These are phyloP conservation scores for Cytospora piceae DNA, from an alignment of 2,329 filamentous ascomycete species.

Conservation along the genomic window DNA sequence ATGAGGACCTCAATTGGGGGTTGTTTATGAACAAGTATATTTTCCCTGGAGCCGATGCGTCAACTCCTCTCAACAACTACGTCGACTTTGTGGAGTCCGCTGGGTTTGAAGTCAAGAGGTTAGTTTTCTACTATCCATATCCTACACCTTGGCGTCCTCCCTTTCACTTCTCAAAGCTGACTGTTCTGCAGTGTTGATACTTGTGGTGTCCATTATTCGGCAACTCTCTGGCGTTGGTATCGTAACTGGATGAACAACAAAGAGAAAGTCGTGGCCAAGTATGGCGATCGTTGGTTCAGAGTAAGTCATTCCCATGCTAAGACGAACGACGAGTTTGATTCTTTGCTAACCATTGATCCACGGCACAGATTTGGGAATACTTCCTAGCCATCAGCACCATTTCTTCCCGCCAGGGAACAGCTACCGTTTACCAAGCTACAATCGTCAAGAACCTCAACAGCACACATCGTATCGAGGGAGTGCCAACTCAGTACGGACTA, in stretches of 20 bases:
- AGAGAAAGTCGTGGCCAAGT: slow-evolving; percentile 92
- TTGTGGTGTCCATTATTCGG: slow-evolving; percentile 93
- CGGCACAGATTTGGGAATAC: slow-evolving; percentile 78
- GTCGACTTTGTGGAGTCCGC: slow-evolving; percentile 81
- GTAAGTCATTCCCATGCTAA: slow-evolving; percentile 55
- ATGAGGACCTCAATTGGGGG: slow-evolving; percentile 97
- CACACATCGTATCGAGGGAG: slow-evolving; percentile 77
- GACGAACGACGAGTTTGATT: slow-evolving; percentile 34
- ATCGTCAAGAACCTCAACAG: slow-evolving; percentile 90
- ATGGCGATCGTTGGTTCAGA: slow-evolving; percentile 92
- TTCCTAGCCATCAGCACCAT: slow-evolving; percentile 88
- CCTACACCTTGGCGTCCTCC: too few relatives aligned
- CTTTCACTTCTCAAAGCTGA: not conserved
- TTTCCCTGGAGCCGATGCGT: slow-evolving; percentile 95
- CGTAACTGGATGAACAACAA: slow-evolving; percentile 95
- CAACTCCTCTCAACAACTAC: slow-evolving; percentile 87
- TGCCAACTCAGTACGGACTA: slow-evolving; percentile 70
- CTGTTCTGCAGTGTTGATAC: slow-evolving; percentile 68
- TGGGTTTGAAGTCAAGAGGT: slow-evolving; percentile 83
- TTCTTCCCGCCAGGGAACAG: slow-evolving; percentile 78
- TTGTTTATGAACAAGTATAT: slow-evolving; percentile 99
- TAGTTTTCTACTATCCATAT: not conserved
- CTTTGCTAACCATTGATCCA: not conserved
- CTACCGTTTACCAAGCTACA: slow-evolving; percentile 85
- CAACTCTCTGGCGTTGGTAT: slow-evolving; percentile 97